Conservation (phyloP, 768 basidiomycete genomes). For the Suillus spraguei region DNA sequence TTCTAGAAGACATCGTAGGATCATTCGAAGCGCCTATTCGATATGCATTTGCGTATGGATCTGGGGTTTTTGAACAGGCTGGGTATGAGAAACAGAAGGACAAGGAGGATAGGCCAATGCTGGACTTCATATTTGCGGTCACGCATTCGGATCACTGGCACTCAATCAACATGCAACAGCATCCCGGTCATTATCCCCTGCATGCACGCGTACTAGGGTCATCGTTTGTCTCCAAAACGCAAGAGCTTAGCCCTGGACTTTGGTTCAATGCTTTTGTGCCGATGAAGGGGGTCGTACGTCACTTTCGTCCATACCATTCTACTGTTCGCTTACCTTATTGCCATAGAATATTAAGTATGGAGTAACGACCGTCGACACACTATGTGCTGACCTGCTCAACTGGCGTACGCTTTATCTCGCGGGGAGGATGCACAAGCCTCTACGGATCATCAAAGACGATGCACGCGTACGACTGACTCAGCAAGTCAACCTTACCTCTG, state of each 20-base stretch:
- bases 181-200: slow-evolving; percentile 89
- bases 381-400: slow-evolving; percentile 88
- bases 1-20: slow-evolving; percentile 78
- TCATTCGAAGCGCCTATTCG: slow-evolving; percentile 90
- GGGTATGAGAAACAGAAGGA: slow-evolving; percentile 54
- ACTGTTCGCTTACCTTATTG: slow-evolving; percentile 8
- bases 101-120: slow-evolving; percentile 64
- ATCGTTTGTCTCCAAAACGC: slow-evolving; percentile 75
- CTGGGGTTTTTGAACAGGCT: slow-evolving; percentile 92
- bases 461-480: slow-evolving; percentile 90
- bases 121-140: slow-evolving; percentile 97
- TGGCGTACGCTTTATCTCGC: slow-evolving; percentile 95
- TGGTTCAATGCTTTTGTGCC: slow-evolving; percentile 96
- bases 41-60: slow-evolving; percentile 97
- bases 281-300: slow-evolving; percentile 80
- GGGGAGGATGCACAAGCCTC: slow-evolving; percentile 96
- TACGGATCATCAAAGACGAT: slow-evolving; percentile 91
- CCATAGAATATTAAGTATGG: slow-evolving; percentile 93
- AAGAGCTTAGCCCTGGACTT: slow-evolving; percentile 79
- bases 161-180: slow-evolving; percentile 91
- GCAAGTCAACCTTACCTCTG: slow-evolving; percentile 91
- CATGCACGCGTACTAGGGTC: slow-evolving; percentile 86
- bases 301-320: slow-evolving; percentile 8
- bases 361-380: slow-evolving; percentile 86
- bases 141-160: slow-evolving; percentile 94